A percentile compares a stretch with the other conserved stretches of the same genome.
Conservation (phyloP, 129 eudicot genomes). For the Flaveria linearis region DNA sequence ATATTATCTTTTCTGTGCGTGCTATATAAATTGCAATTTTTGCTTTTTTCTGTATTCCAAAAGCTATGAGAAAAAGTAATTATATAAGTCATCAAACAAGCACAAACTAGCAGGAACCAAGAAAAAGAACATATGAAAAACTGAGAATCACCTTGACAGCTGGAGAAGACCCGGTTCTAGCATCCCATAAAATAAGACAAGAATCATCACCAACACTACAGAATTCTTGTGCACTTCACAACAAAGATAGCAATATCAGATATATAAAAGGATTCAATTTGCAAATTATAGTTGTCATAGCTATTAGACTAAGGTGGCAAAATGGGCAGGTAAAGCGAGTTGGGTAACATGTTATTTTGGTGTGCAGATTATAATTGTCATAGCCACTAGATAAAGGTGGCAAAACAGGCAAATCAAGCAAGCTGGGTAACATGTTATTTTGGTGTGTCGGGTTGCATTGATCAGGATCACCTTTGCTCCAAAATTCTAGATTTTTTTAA, state of each 20-base stretch:
- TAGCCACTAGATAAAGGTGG: too few relatives aligned
- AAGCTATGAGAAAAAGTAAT: background rate
- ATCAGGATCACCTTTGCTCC: background rate
- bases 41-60: background rate
- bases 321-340: background rate
- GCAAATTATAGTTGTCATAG: constrained; percentile 8
- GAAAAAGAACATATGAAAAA: constrained; percentile 17
- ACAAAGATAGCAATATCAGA: background rate
- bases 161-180: constrained; percentile 71
- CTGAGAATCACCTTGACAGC: constrained; percentile 68
- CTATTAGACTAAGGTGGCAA: background rate
- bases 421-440: background rate
- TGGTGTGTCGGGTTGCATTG: background rate
- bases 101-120: background rate
- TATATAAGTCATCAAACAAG: background rate
- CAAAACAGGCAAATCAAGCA: too few relatives aligned
- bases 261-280: constrained; percentile 17
- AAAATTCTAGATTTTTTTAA: background rate
- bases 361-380: too few relatives aligned
- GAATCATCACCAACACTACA: constrained; percentile 98
- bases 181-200: constrained; percentile 96
- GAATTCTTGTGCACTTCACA: constrained; percentile 78
- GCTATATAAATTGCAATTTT: background rate
- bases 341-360: background rate
- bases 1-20: background rate